Conservation (phyloP, 106 monocot genomes). For the Phalaenopsis aphrodite region DNA sequence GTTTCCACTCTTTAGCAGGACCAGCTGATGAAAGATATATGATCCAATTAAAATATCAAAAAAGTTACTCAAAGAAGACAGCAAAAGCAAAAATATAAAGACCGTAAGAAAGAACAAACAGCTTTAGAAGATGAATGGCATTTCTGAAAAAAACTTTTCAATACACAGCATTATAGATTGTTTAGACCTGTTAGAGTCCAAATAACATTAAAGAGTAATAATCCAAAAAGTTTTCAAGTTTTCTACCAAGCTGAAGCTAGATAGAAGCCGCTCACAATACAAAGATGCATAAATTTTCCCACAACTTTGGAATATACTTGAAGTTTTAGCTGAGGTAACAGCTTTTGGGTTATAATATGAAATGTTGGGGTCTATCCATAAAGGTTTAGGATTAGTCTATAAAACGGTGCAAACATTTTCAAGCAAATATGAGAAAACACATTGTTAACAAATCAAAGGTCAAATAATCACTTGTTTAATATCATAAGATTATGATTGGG, state of each 20-base stretch:
- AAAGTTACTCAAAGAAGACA: neutral
- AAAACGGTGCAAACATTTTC: neutral
- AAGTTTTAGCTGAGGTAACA: neutral
- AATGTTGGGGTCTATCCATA: neutral
- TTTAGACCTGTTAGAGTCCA: neutral
- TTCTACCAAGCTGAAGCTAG: neutral
- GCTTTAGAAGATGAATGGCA: neutral
- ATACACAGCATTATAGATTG: neutral
- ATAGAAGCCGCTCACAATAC: neutral
- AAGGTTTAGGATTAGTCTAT: neutral
- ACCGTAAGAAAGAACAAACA: neutral
- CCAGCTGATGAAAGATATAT: constrained; percentile 33
- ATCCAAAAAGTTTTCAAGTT: neutral
- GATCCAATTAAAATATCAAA: neutral
- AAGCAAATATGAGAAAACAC: neutral
- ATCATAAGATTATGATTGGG: neutral
- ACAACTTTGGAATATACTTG: neutral
- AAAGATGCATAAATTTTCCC: neutral
- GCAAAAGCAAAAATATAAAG: neutral
- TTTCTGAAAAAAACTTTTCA: neutral
- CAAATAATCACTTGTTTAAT: neutral
- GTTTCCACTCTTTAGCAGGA: constrained; percentile 77
- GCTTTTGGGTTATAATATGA: neutral
- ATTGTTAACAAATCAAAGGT: neutral
- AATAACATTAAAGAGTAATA: neutral